Conservation (phyloP, 257 asterid genomes). For the Nicotiana knightiana region DNA sequence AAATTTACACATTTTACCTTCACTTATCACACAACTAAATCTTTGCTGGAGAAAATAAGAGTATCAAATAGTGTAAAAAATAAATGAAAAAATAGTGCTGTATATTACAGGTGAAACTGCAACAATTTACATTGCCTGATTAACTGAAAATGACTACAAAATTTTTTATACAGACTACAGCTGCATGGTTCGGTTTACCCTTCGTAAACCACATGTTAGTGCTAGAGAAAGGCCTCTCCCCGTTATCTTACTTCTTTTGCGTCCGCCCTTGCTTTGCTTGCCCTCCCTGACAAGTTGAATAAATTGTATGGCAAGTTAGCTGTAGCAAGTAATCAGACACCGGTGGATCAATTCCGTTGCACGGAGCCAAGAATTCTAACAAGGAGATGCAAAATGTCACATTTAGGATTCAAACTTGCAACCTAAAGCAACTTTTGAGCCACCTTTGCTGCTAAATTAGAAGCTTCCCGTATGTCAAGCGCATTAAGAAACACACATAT, state of each 20-base stretch:
- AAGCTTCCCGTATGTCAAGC: not conserved
- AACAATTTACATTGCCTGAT: not conserved
- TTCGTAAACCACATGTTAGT: not conserved
- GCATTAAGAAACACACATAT: not conserved
- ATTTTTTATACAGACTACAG: not conserved
- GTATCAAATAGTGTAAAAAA: too few relatives aligned
- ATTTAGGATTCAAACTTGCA: not conserved
- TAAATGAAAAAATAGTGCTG: too few relatives aligned
- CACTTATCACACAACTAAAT: too few relatives aligned
- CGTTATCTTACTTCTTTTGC: slow-evolving; percentile 19
- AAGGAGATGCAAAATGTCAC: not conserved
- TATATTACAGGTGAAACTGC: not conserved
- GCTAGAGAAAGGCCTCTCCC: not conserved
- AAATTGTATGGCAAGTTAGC: not conserved
- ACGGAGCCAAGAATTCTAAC: not conserved
- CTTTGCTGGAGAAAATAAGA: too few relatives aligned
- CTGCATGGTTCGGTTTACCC: not conserved
- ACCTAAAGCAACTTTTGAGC: not conserved
- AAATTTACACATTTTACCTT: too few relatives aligned
- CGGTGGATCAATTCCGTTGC: not conserved
- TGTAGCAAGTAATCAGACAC: not conserved
- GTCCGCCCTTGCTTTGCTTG: slow-evolving; percentile 30
- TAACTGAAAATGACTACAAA: not conserved
- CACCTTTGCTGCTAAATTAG: not conserved
- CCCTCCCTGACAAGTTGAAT: slow-evolving; percentile 29